Conservation (phyloP, 2,329 filamentous ascomycete genomes). For the Xylaria sp. region DNA sequence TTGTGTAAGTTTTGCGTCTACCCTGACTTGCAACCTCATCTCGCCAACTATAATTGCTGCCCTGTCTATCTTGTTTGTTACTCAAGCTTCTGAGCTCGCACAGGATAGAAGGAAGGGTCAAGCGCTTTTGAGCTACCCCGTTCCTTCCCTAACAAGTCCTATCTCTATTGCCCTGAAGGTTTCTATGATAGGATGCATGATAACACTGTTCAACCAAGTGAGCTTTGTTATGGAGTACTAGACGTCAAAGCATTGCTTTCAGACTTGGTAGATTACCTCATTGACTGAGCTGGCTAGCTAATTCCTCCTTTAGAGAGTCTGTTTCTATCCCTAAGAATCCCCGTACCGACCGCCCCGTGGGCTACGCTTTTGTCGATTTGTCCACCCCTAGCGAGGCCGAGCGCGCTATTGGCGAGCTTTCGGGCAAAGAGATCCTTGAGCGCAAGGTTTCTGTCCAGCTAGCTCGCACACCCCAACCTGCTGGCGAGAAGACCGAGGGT, state of each 20-base stretch:
- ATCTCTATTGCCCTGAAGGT: too few relatives aligned
- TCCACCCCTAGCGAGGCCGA: conserved; percentile 94
- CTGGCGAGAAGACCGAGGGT: conserved; percentile 79
- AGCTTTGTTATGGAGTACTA: not conserved
- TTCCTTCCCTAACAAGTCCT: not conserved
- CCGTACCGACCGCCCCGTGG: conserved; percentile 96
- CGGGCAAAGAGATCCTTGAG: conserved; percentile 96
- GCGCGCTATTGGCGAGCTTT: conserved; percentile 93
- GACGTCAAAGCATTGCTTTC: not conserved
- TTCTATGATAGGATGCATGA: not conserved
- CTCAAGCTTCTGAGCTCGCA: not conserved
- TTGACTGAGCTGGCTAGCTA: conserved; percentile 25
- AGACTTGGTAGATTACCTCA: not conserved
- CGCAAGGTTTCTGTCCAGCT: conserved; percentile 99
- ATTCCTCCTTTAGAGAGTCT: conserved; percentile 78
- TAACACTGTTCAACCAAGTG: not conserved
- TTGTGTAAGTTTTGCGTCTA: conserved; percentile 79
- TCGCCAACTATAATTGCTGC: not conserved
- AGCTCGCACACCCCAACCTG: conserved; percentile 93
- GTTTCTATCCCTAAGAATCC: conserved; percentile 99
- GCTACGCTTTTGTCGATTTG: conserved; percentile 98
- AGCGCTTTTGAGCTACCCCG: not conserved
- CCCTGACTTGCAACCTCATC: not conserved
- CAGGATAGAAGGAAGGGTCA: not conserved
- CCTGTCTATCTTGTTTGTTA: not conserved